Base-by-base conservation (phyloP, 768 basidiomycete genomes). In the Rhizopogon rudus region DNA sequence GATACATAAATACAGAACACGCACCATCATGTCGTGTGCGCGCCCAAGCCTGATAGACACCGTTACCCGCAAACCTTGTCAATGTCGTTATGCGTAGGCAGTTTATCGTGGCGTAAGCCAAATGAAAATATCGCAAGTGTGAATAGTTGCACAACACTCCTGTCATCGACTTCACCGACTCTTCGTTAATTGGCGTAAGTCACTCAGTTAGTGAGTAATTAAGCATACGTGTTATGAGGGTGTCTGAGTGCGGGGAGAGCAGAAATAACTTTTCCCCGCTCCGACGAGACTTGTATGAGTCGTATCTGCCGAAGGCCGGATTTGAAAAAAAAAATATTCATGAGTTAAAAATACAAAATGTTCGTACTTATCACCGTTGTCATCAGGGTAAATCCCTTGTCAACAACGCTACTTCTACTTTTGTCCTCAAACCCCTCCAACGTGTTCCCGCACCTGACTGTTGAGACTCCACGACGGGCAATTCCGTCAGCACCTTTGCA, bases 391-490 rank as follows among this genome's bases (percentile, higher is more conserved):
- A 6, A 37, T 37, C 48, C 35, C 20, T 49, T 12, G 25, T 41
- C 51, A 83, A 66, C 25, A 66, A 63, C 10, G 75, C 70, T 9
- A 91, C 75, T 57, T 93, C 83, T 2, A 82, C 60, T 40, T 71
- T 80, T 13, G 81, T 84, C 5, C 87, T 84, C 10, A 98, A 71
- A 5, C 89, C 92, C 65, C 87, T 82, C 95, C 95, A 98, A 12
- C 84, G 77, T 4, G 94, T 96, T 6, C 82, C 80, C 1, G 86
- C 86, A 20, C 86, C 88, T 43, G 75, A 73, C 35, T 69, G 68
- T 63, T 89, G 86, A 0, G 85, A 82, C 5, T 77, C 68, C 37
- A 80, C 75, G 33, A 75, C 63, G 1, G 87, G 82, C 63, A 91
- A 72, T 35, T 83, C 83, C 1, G 83, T 76, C 31, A 94, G 75